Evolutionary conservation across 257 asterid species (phyloP), one percentile per base, ranked within the genome.

Genomic region (Fraxinus quadrangulata): DNA sequence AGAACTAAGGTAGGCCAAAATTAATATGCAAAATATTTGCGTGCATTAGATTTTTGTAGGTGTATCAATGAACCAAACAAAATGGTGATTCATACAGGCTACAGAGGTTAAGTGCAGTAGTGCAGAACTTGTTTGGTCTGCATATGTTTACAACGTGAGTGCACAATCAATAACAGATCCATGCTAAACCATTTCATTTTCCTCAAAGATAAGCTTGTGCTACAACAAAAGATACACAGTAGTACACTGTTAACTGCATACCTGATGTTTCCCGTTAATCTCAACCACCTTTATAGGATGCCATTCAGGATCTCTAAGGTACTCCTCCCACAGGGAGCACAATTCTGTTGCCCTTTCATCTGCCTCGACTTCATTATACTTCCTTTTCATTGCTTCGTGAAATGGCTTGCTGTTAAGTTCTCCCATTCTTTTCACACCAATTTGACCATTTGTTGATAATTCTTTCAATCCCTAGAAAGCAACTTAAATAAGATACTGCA

Each of bases 221-320:
- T 39, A 71, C 49, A 78, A 72, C 21, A 54, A 8, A 24, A 72
- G 49, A 6, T 30, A 33, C 21, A 59, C 5, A 72, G 3, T 10
- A 74, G 67, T 19, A 59, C 10, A 23, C 61, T 65, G 42, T 23
- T 37, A 75, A 72, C 9, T 45, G 30, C 84, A 76, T 88, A 92
- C 97, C 97, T 89, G 81, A 77, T 72, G 71, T 74, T 73, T 89
- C 65, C 96, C 98, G 71, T 86, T 66, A 71, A 86, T 33, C 71
- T 28, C 6, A 23, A 86, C 87, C 77, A 93, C 94, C 79, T 81
- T 89, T 42, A 89, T 72, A 75, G 97, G 99, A 84, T 95, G 97
- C 99, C 99, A 95, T 74, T 80, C 96, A 19, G 97, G 94, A 83
- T 95, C 94, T 80, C 93, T 86, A 49, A 95, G 99, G 89, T 93